Percentiles rank a stretch among this genome's conserved stretches.
These are phyloP conservation scores for Beauveria asiatica DNA, from an alignment of 2,329 filamentous ascomycete species.

Conservation along the genomic window DNA sequence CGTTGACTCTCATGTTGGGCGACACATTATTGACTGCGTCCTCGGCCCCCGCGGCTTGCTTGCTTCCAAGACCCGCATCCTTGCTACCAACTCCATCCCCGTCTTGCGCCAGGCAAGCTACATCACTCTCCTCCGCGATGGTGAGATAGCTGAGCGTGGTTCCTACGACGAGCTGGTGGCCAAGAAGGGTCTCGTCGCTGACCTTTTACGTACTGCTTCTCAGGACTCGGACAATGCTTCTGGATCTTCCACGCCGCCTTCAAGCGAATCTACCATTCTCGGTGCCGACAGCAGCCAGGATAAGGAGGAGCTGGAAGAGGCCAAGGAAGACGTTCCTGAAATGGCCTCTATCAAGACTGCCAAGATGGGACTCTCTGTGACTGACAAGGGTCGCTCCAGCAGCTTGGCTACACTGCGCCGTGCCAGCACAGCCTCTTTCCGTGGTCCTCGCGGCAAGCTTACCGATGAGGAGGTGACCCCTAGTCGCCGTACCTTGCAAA, in stretches of 20 bases:
- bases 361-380: conserved; percentile 29
- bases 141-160: conserved; percentile 75
- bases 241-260: conserved; percentile 37
- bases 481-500: conserved; percentile 75
- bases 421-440: conserved; percentile 86
- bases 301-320: conserved; percentile 63
- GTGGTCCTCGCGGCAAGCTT: conserved; percentile 73
- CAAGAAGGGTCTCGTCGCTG: conserved; percentile 85
- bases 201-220: conserved; percentile 70
- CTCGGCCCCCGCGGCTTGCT: conserved; percentile 79
- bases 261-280: conserved; percentile 50
- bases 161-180: conserved; percentile 87
- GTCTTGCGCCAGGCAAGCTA: conserved; percentile 85
- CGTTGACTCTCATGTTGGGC: conserved; percentile 95
- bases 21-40: conserved; percentile 91
- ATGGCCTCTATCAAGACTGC: conserved; percentile 62
- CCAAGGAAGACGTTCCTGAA: conserved; percentile 67
- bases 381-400: conserved; percentile 49
- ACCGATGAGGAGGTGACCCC: conserved; percentile 71
- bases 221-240: conserved; percentile 40
- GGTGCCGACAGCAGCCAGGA: conserved; percentile 44
- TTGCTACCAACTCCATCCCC: conserved; percentile 91
- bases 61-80: conserved; percentile 75
- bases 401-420: conserved; percentile 78
- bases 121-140: conserved; percentile 76